Percentiles rank a stretch among this genome's conserved stretches.
phyloP scores from a whole-genome alignment of 2,329 filamentous ascomycete species.

The Graphilbum ipis-grandicollis region DNA sequence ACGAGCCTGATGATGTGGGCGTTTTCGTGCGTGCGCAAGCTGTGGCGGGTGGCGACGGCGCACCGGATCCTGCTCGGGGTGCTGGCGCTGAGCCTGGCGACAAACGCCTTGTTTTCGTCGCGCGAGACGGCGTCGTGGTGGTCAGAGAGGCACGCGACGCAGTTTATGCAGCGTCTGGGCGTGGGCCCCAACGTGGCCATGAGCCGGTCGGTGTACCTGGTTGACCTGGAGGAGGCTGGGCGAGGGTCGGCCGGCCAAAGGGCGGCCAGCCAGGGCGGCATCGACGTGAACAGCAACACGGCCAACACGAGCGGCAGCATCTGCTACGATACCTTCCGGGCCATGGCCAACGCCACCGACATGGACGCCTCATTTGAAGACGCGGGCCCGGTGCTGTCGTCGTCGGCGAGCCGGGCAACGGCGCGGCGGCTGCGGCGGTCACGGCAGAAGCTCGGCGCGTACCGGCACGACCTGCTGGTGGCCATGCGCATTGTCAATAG shows the following conservation, averaged over 20 bases:
- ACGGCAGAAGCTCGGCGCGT: slow-evolving; percentile 66
- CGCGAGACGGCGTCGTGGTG: slow-evolving; percentile 65
- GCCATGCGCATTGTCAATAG: slow-evolving; percentile 80
- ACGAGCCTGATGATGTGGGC: slow-evolving; percentile 65
- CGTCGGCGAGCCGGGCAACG: slow-evolving; percentile 31
- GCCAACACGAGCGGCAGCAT: not conserved
- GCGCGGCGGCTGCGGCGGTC: slow-evolving; percentile 56
- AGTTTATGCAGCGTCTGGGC: slow-evolving; percentile 68
- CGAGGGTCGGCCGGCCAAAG: slow-evolving; percentile 27
- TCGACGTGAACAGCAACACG: too few species aligned
- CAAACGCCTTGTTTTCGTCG: slow-evolving; percentile 61
- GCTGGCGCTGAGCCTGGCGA: slow-evolving; percentile 48
- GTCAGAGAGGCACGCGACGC: slow-evolving; percentile 62
- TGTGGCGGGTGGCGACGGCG: slow-evolving; percentile 52
- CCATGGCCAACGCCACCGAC: slow-evolving; percentile 39
- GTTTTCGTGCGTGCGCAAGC: slow-evolving; percentile 44
- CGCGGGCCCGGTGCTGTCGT: slow-evolving; percentile 28
- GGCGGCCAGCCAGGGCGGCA: too few species aligned
- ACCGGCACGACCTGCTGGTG: slow-evolving; percentile 80
- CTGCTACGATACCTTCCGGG: slow-evolving; percentile 43
- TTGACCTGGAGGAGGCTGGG: slow-evolving; percentile 55
- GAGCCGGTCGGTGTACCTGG: slow-evolving; percentile 71
- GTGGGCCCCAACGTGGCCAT: slow-evolving; percentile 64
- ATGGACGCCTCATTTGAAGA: slow-evolving; percentile 39
- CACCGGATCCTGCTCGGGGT: slow-evolving; percentile 58